Conservation (phyloP, 2,329 filamentous ascomycete genomes). For the Fusarium vanettenii region DNA sequence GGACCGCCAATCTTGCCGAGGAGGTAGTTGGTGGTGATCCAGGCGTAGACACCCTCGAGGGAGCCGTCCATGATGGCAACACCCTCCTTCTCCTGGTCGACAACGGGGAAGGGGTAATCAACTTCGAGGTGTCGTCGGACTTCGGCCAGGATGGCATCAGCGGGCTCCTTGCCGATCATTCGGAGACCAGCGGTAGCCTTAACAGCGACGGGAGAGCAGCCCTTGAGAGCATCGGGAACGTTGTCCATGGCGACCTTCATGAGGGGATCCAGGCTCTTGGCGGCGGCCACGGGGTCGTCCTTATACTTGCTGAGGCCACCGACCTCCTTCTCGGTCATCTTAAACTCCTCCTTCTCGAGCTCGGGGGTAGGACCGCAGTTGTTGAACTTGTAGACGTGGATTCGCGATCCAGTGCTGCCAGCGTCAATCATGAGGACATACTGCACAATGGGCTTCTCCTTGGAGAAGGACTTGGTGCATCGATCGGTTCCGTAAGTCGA, state of each 20-base stretch:
- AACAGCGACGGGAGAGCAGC: slow-evolving; percentile 95
- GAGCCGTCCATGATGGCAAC: slow-evolving; percentile 98
- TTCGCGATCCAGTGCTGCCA: slow-evolving; percentile 95
- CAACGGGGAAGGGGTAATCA: slow-evolving; percentile 93
- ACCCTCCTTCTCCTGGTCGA: slow-evolving; percentile 85
- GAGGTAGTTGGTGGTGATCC: slow-evolving; percentile 99
- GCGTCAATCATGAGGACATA: slow-evolving; percentile 99
- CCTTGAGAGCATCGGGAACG: slow-evolving; percentile 88
- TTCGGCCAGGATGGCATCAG: slow-evolving; percentile 84
- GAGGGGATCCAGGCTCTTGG: slow-evolving; percentile 87
- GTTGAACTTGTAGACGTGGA: slow-evolving; percentile 99
- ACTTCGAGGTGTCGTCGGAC: slow-evolving; percentile 88
- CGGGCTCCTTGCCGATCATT: slow-evolving; percentile 84
- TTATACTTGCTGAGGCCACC: slow-evolving; percentile 90
- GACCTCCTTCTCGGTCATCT: slow-evolving; percentile 88
- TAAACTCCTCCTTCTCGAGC: slow-evolving; percentile 91
- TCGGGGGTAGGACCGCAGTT: slow-evolving; percentile 97
- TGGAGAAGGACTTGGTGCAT: slow-evolving; percentile 86
- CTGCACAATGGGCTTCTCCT: slow-evolving; percentile 93
- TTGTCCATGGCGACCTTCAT: slow-evolving; percentile 86
- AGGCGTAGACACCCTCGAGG: slow-evolving; percentile 97
- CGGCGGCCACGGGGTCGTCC: slow-evolving; percentile 86
- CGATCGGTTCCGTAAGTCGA: slow-evolving; percentile 74
- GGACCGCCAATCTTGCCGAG: slow-evolving; percentile 96
- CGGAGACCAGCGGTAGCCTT: slow-evolving; percentile 97